Evolutionary conservation across 257 asterid species (phyloP).

Genomic region (Leonotis leonurus): DNA sequence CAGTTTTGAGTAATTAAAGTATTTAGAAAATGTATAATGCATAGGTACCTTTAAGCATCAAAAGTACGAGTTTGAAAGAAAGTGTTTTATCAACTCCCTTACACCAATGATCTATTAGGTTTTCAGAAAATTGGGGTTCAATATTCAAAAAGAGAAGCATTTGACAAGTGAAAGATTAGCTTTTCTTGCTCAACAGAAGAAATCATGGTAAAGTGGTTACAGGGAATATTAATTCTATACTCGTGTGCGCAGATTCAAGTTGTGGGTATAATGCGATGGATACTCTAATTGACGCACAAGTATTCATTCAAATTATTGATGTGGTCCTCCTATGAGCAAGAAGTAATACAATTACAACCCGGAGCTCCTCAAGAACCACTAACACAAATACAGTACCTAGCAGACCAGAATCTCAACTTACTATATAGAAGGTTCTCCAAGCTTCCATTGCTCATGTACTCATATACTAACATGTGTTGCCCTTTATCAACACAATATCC

Average conservation of each 20-base stretch:
- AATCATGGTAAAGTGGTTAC: background rate
- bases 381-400: background rate
- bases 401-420: constrained; percentile 31
- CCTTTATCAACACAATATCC: constrained; percentile 97
- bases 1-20: background rate
- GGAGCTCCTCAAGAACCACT: background rate
- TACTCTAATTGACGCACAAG: background rate
- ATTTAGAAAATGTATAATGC: too few species aligned
- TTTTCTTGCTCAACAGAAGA: background rate
- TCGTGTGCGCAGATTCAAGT: background rate
- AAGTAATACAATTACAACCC: background rate
- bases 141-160: background rate
- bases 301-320: background rate
- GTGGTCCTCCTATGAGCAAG: background rate
- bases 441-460: constrained; percentile 97
- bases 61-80: too few species aligned
- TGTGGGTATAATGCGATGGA: background rate
- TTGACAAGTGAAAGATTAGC: background rate
- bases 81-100: too few species aligned
- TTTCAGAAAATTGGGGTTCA: too few species aligned
- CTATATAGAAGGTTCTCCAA: constrained; percentile 79
- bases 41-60: too few species aligned
- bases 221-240: background rate
- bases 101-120: too few species aligned
- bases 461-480: constrained; percentile 76